phyloP scores from a whole-genome alignment of 495 filamentous ascomycete genomes.

The Podospora pseudopauciseta region DNA sequence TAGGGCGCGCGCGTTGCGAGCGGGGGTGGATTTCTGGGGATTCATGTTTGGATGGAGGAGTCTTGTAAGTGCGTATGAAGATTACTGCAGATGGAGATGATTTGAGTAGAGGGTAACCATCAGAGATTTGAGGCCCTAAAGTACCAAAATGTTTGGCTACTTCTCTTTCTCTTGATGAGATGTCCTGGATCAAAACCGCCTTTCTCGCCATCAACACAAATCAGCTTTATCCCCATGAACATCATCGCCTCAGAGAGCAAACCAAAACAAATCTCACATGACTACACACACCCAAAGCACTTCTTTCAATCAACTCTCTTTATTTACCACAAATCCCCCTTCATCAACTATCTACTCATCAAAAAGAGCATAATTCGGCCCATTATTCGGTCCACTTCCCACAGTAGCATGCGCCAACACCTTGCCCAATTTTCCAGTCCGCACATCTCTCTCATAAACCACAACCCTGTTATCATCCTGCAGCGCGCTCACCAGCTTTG shows the following conservation, averaged over 20 bases:
- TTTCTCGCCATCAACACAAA: not conserved
- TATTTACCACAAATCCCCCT: not conserved
- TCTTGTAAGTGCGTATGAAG: not conserved
- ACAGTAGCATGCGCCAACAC: conserved; percentile 41
- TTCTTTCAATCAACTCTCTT: not conserved
- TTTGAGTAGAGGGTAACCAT: too few relatives aligned
- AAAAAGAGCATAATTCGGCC: conserved; percentile 27
- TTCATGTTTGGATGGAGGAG: not conserved
- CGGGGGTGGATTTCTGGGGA: not conserved
- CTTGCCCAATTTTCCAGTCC: conserved; percentile 53
- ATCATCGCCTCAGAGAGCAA: too few relatives aligned
- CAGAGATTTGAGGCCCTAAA: too few relatives aligned
- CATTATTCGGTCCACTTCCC: conserved; percentile 20
- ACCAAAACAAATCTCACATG: too few relatives aligned
- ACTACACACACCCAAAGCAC: not conserved
- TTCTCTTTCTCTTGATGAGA: not conserved
- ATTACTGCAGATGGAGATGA: not conserved
- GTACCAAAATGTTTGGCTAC: too few relatives aligned
- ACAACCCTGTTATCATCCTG: conserved; percentile 58
- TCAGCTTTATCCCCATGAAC: too few relatives aligned
- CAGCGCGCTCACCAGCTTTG: conserved; percentile 57
- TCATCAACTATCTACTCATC: conserved; percentile 15
- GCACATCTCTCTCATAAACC: conserved; percentile 53
- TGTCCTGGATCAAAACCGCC: not conserved
- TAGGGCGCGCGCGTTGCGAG: not conserved